Percentiles rank a stretch among this genome's conserved stretches.
These are phyloP conservation scores for Paraconiothyrium sp. DNA, from an alignment of 2,329 filamentous ascomycete genomes.

Conservation along the genomic window DNA sequence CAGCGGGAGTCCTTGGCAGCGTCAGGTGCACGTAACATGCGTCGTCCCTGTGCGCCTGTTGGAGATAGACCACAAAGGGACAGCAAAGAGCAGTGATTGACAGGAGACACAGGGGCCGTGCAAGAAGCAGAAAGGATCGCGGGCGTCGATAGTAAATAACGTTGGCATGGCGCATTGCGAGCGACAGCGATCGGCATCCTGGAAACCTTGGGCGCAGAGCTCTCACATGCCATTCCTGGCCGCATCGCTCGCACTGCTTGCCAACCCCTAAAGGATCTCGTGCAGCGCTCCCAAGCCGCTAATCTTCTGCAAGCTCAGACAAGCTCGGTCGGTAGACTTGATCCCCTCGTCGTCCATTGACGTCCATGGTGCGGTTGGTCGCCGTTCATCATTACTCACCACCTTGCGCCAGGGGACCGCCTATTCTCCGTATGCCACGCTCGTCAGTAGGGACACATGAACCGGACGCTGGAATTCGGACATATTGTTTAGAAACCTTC, in stretches of 20 bases:
- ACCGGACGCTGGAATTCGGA: neutral
- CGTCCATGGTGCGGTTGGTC: neutral
- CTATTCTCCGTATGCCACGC: neutral
- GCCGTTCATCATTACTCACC: neutral
- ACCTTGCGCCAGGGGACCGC: too few species aligned
- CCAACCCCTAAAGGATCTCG: neutral
- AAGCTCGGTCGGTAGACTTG: constrained; percentile 3
- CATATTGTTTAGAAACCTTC: neutral
- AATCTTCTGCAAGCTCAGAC: constrained; percentile 9
- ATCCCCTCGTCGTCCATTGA: constrained; percentile 1
- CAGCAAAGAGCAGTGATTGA: neutral
- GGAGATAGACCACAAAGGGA: constrained; percentile 1
- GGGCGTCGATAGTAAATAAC: neutral
- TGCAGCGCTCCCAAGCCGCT: constrained; percentile 9
- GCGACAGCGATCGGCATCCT: neutral
- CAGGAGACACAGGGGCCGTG: neutral
- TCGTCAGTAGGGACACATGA: neutral
- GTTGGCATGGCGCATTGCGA: neutral
- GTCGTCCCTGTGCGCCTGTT: neutral
- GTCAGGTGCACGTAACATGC: constrained; percentile 13
- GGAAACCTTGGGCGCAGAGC: neutral
- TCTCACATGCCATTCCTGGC: constrained; percentile 12
- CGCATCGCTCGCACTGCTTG: neutral
- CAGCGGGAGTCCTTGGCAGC: constrained; percentile 10
- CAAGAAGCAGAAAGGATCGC: neutral